phyloP scores from a whole-genome alignment of 306 rosid genomes.

The Trichosanthes cucumerina region DNA sequence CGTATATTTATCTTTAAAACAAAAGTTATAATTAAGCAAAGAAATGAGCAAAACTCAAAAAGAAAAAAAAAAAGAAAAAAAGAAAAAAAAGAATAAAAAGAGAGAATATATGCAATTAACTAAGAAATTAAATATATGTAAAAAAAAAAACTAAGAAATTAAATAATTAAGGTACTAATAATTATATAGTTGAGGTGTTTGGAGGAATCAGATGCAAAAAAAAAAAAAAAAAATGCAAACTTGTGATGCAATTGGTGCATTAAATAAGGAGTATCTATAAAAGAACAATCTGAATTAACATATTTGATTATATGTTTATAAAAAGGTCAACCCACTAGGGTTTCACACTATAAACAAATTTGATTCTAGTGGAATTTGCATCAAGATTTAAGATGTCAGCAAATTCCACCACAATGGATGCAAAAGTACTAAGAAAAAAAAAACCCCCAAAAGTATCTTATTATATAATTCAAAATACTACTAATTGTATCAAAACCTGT shows the following conservation, averaged over 20 bases:
- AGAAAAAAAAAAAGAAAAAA: no score
- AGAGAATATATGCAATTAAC: not conserved
- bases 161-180: not conserved
- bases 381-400: constrained; percentile 19
- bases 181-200: not conserved
- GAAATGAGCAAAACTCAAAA: no score
- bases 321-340: not conserved
- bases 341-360: not conserved
- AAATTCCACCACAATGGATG: not conserved
- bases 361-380: constrained; percentile 33
- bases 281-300: not conserved
- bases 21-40: no score
- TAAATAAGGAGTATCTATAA: not conserved
- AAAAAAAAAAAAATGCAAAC: no score
- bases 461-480: not conserved
- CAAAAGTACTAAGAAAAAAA: not conserved
- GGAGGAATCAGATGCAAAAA: not conserved
- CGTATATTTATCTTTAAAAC: no score
- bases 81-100: no score
- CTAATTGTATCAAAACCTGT: not conserved
- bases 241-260: not conserved
- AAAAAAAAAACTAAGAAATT: not conserved
- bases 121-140: no score
- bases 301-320: not conserved
- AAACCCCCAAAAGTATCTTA: not conserved